These are phyloP conservation scores for Penicillium polonicum DNA, from an alignment of 2,329 filamentous ascomycete genomes.

Conservation along the genomic window DNA sequence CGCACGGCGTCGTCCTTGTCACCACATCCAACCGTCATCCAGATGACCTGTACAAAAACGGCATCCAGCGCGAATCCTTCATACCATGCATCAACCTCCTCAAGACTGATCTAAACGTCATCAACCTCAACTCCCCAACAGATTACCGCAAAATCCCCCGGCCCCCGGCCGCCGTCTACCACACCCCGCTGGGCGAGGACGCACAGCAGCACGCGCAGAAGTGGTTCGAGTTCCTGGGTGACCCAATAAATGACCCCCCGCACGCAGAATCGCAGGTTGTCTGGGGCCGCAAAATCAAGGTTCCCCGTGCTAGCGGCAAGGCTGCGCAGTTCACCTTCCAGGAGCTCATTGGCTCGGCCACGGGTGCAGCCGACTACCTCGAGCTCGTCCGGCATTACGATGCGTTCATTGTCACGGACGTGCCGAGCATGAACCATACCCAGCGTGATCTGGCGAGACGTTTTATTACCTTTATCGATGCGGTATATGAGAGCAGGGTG, in stretches of 20 bases:
- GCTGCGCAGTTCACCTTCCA: conserved; percentile 91
- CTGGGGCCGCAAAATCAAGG: conserved; percentile 87
- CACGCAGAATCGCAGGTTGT: conserved; percentile 78
- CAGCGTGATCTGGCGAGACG: conserved; percentile 83
- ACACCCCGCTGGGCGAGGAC: conserved; percentile 77
- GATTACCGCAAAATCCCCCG: conserved; percentile 97
- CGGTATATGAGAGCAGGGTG: conserved; percentile 76
- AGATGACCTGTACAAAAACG: conserved; percentile 95
- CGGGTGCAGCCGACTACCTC: conserved; percentile 90
- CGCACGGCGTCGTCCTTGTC: conserved; percentile 91
- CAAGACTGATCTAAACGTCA: conserved; percentile 77
- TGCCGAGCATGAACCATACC: conserved; percentile 86
- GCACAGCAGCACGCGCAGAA: conserved; percentile 81
- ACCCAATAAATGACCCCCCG: conserved; percentile 71
- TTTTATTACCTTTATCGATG: conserved; percentile 97
- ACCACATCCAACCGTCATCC: conserved; percentile 97
- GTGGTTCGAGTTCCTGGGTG: conserved; percentile 94
- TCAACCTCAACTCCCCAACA: conserved; percentile 91
- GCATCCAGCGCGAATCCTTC: conserved; percentile 92
- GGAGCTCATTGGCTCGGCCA: conserved; percentile 84
- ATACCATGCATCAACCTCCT: conserved; percentile 92
- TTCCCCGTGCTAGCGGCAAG: conserved; percentile 82
- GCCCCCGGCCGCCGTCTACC: conserved; percentile 89
- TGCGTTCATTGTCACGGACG: conserved; percentile 85
- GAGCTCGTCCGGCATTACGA: conserved; percentile 89